Evolutionary conservation across 208 protist genomes (phyloP).

Genomic region (Acanthamoeba triangularis): DNA sequence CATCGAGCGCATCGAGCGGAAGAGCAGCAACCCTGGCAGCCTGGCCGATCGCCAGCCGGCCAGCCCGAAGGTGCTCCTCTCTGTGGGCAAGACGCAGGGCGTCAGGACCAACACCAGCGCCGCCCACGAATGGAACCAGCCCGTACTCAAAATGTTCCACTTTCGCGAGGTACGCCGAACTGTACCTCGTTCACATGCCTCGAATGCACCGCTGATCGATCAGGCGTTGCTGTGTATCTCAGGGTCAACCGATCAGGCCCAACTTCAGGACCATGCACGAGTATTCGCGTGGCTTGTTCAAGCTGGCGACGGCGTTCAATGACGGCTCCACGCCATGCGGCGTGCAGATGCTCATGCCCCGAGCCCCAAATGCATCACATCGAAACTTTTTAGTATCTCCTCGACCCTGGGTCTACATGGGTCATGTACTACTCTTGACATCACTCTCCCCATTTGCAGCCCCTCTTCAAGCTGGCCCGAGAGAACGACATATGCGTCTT

Average conservation of each 20-base stretch:
- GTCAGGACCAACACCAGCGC: neutral
- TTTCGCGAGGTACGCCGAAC: neutral
- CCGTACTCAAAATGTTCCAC: slow-evolving; percentile 57
- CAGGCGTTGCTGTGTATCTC: neutral
- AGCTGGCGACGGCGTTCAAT: slow-evolving; percentile 37
- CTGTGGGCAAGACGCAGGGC: neutral
- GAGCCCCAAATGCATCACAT: neutral
- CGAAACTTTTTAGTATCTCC: neutral
- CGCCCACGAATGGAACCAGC: neutral
- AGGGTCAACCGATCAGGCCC: slow-evolving; percentile 1
- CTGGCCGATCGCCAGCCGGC: neutral
- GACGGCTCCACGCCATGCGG: slow-evolving; percentile 41
- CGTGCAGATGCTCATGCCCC: slow-evolving; percentile 63
- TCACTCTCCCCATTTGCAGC: neutral
- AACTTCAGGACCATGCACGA: slow-evolving; percentile 65
- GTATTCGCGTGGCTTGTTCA: slow-evolving; percentile 39
- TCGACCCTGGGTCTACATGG: no score
- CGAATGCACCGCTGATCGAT: neutral
- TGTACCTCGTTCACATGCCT: no score
- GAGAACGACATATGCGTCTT: slow-evolving; percentile 31
- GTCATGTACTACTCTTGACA: neutral
- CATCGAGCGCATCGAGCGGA: neutral
- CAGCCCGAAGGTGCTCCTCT: neutral
- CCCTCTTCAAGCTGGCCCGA: neutral
- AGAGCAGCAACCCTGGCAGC: neutral